phyloP scores from a whole-genome alignment of 1,139 yeast genomes.

The Hansenula lynferdii region DNA sequence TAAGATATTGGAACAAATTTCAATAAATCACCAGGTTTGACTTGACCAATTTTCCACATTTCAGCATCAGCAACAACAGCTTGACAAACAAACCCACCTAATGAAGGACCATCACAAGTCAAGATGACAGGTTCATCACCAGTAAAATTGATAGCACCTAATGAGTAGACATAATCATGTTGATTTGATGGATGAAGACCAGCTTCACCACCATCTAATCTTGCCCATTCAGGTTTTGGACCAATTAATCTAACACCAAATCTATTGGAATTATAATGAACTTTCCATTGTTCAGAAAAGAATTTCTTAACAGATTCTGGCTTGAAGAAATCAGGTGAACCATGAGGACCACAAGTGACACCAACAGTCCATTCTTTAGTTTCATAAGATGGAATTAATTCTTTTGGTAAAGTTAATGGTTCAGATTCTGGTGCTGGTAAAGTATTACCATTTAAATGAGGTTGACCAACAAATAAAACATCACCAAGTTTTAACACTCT shows the following conservation, averaged over 20 bases:
- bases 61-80: slow-evolving; percentile 95
- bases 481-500: slow-evolving; percentile 89
- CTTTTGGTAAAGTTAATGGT: slow-evolving; percentile 52
- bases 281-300: slow-evolving; percentile 80
- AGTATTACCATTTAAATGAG: slow-evolving; percentile 60
- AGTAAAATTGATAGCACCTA: slow-evolving; percentile 95
- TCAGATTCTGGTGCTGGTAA: slow-evolving; percentile 66
- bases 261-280: slow-evolving; percentile 93
- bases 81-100: slow-evolving; percentile 96
- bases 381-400: slow-evolving; percentile 48
- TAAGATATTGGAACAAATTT: slow-evolving; percentile 75
- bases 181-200: slow-evolving; percentile 98
- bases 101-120: slow-evolving; percentile 95
- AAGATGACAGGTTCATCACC: slow-evolving; percentile 98
- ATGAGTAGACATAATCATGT: slow-evolving; percentile 93
- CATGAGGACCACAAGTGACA: slow-evolving; percentile 96
- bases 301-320: slow-evolving; percentile 72
- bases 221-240: slow-evolving; percentile 96
- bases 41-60: slow-evolving; percentile 98
- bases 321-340: slow-evolving; percentile 90
- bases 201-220: slow-evolving; percentile 97
- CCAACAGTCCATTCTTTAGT: slow-evolving; percentile 78
- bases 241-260: slow-evolving; percentile 94
- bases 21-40: slow-evolving; percentile 86
- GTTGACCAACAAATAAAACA: slow-evolving; percentile 79